A percentile compares a stretch with the other conserved stretches of the same genome.
Evolutionary conservation across 2,329 filamentous ascomycete genomes (phyloP).

Genomic region (Aspergillus ochraceus): DNA sequence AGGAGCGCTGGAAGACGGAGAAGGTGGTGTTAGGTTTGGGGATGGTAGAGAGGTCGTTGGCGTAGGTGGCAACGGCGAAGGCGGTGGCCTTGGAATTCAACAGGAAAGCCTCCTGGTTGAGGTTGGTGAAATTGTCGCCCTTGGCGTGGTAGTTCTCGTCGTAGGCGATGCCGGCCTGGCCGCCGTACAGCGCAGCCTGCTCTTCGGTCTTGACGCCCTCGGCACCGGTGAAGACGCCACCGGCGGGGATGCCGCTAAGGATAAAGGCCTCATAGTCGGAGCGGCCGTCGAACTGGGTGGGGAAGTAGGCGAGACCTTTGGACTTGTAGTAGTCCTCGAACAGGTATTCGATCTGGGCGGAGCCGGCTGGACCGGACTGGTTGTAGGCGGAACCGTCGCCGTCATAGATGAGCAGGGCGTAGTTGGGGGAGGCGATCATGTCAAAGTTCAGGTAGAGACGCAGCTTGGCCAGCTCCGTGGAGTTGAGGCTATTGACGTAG

Average conservation of each 20-base stretch:
- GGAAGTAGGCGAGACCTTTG: conserved; percentile 64
- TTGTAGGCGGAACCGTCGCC: conserved; percentile 48
- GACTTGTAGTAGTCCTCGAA: conserved; percentile 67
- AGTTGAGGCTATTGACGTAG: conserved; percentile 54
- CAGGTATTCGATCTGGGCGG: conserved; percentile 66
- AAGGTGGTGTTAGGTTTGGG: conserved; percentile 14
- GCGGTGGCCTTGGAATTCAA: conserved; percentile 28
- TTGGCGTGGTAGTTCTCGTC: conserved; percentile 59
- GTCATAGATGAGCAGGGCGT: conserved; percentile 57
- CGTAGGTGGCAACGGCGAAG: conserved; percentile 29
- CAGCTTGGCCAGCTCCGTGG: conserved; percentile 57
- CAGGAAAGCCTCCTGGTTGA: conserved; percentile 42
- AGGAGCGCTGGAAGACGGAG: neutral
- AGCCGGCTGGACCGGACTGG: conserved; percentile 59
- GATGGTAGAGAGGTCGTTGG: conserved; percentile 22
- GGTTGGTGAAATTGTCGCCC: conserved; percentile 55
- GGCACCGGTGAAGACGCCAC: conserved; percentile 75
- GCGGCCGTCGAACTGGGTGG: conserved; percentile 74
- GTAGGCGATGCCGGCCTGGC: conserved; percentile 59
- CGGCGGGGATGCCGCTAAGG: conserved; percentile 68
- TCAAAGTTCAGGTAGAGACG: conserved; percentile 70
- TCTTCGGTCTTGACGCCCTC: conserved; percentile 72
- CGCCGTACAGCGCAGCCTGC: conserved; percentile 69
- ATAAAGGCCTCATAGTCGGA: conserved; percentile 81
- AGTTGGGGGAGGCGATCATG: conserved; percentile 69